phyloP scores from a whole-genome alignment of 257 asterid genomes.

The Solanum medicagineum region DNA sequence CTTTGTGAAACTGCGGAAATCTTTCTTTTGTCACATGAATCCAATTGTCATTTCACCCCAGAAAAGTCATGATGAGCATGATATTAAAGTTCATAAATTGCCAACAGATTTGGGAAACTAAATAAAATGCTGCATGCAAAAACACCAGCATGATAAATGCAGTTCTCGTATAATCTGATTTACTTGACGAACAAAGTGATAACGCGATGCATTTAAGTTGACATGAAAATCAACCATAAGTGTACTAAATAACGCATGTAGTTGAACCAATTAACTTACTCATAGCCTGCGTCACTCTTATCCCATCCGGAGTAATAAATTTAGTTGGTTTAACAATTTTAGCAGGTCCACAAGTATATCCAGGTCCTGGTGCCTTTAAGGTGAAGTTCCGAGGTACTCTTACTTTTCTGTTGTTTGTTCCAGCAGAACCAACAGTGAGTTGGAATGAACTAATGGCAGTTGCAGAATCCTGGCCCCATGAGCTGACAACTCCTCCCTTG shows the following conservation, averaged over 20 bases:
- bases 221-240: background rate
- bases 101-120: background rate
- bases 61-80: background rate
- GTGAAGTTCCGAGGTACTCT: constrained; percentile 66
- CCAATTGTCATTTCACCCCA: too few species aligned
- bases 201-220: background rate
- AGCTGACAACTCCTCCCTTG: constrained; percentile 59
- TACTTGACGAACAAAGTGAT: background rate
- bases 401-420: constrained; percentile 67
- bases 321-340: constrained; percentile 52
- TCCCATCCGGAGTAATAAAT: constrained; percentile 42
- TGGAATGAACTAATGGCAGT: constrained; percentile 63
- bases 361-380: constrained; percentile 57
- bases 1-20: background rate
- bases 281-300: constrained; percentile 72
- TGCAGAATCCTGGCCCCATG: constrained; percentile 59
- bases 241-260: background rate
- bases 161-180: background rate
- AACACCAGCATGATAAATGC: background rate
- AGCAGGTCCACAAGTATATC: constrained; percentile 78
- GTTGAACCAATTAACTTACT: constrained; percentile 33
- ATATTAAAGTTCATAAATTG: background rate
- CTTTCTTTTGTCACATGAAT: too few species aligned
- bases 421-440: constrained; percentile 56
- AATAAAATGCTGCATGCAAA: background rate